A percentile compares a stretch with the other conserved stretches of the same genome.
phyloP scores from a whole-genome alignment of 148 eudicot genomes.

The Polygonum maritimum region DNA sequence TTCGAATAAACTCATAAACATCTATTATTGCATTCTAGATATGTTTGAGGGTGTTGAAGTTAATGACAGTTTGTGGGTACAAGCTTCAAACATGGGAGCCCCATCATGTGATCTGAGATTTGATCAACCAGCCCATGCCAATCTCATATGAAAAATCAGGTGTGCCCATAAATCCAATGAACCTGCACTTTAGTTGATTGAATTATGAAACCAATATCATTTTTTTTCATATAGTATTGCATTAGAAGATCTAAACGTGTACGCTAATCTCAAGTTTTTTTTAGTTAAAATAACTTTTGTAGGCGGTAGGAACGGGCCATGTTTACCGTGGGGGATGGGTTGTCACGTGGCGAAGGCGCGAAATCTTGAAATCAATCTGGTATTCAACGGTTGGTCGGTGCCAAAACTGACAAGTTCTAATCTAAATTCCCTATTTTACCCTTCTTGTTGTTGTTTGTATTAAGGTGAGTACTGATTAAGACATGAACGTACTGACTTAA shows the following conservation, averaged over 20 bases:
- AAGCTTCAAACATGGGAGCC: not conserved
- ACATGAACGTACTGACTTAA: no score
- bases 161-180: not conserved
- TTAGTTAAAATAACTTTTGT: not conserved
- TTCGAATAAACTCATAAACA: not conserved
- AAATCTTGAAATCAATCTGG: not conserved
- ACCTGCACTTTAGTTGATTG: no score
- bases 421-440: not conserved
- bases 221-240: not conserved
- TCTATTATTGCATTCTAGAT: not conserved
- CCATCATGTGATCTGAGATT: not conserved
- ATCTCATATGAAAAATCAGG: not conserved
- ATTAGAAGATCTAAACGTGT: not conserved
- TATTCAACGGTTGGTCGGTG: conserved; percentile 8
- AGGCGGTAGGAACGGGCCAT: conserved; percentile 9
- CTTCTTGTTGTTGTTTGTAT: not conserved
- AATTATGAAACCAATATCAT: not conserved
- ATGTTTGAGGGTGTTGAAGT: not conserved
- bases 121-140: not conserved
- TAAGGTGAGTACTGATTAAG: no score
- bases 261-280: not conserved
- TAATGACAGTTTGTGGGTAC: not conserved
- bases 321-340: conserved; percentile 1
- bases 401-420: not conserved
- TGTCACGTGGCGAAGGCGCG: conserved; percentile 5